Conservation (phyloP, 192 early-diverging fungal species). For the Umbelopsis ramanniana region DNA sequence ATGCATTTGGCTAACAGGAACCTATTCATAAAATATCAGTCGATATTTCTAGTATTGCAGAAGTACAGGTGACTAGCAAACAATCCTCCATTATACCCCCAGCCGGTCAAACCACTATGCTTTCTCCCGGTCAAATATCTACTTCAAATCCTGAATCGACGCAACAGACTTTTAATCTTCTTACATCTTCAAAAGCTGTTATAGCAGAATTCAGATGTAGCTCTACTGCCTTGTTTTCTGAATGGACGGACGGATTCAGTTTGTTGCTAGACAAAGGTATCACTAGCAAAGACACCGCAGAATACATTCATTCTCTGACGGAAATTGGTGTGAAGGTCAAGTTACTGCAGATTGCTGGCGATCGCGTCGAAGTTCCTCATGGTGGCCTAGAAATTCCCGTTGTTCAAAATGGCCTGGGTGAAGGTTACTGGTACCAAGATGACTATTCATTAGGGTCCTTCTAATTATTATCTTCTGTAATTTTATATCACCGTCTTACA, state of each 20-base stretch:
- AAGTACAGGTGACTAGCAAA: conserved; percentile 41
- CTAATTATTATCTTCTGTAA: background rate
- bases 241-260: conserved; percentile 80
- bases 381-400: conserved; percentile 41
- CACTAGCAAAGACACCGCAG: conserved; percentile 66
- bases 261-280: conserved; percentile 71
- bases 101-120: background rate
- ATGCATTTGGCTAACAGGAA: background rate
- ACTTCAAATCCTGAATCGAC: background rate
- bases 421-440: conserved; percentile 38
- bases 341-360: conserved; percentile 68
- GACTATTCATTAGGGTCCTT: background rate
- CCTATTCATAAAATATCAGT: conserved; percentile 29
- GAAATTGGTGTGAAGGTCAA: conserved; percentile 72
- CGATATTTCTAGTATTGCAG: conserved; percentile 51
- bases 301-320: conserved; percentile 63
- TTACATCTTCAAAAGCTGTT: conserved; percentile 36
- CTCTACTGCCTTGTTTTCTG: conserved; percentile 51
- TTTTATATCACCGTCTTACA: background rate
- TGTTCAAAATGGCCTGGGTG: conserved; percentile 30
- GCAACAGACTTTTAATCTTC: conserved; percentile 45
- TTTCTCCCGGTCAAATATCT: background rate
- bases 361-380: conserved; percentile 58
- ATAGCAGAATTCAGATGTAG: conserved; percentile 63
- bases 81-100: background rate